Conservation (phyloP, 495 filamentous ascomycete species). For the Talaromyces proteolyticus region DNA sequence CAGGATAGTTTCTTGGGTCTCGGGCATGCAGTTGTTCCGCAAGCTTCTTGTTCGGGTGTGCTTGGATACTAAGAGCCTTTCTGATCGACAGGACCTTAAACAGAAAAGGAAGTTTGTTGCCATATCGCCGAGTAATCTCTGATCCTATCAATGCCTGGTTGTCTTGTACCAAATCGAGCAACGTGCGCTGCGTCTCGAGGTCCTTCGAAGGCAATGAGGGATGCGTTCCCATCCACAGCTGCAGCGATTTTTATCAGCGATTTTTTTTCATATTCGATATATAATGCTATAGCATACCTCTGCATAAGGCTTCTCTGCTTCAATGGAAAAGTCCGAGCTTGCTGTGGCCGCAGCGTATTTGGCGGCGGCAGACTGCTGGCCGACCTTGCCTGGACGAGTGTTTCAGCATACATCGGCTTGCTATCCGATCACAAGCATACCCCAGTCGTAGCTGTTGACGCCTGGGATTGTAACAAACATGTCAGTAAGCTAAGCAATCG, state of each 20-base stretch:
- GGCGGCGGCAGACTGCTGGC: slow-evolving; percentile 67
- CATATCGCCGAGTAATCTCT: slow-evolving; percentile 66
- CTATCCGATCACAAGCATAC: slow-evolving; percentile 29
- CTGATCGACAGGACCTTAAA: slow-evolving; percentile 95
- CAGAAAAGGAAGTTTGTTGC: slow-evolving; percentile 81
- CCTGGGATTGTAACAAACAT: slow-evolving; percentile 32
- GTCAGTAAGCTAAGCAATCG: slow-evolving; percentile 10
- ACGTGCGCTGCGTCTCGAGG: slow-evolving; percentile 71
- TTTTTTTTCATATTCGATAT: slow-evolving; percentile 12
- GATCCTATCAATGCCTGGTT: slow-evolving; percentile 76
- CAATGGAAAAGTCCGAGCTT: slow-evolving; percentile 61
- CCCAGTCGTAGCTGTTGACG: slow-evolving; percentile 99
- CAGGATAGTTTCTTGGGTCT: slow-evolving; percentile 91
- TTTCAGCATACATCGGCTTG: slow-evolving; percentile 7
- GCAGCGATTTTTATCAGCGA: slow-evolving; percentile 3
- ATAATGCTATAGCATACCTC: slow-evolving; percentile 51
- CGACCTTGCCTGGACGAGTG: slow-evolving; percentile 55
- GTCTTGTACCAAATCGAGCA: slow-evolving; percentile 84
- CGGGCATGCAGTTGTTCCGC: slow-evolving; percentile 80
- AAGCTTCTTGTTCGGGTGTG: slow-evolving; percentile 96
- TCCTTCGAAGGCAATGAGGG: slow-evolving; percentile 93
- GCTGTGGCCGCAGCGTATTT: slow-evolving; percentile 75
- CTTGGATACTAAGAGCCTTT: slow-evolving; percentile 95
- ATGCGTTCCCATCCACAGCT: slow-evolving; percentile 99
- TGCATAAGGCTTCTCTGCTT: slow-evolving; percentile 76